Percentiles rank a stretch among this genome's conserved stretches.
These are phyloP conservation scores for Tetracentron sinense DNA, from an alignment of 164 flowering plant genomes.

Conservation along the genomic window DNA sequence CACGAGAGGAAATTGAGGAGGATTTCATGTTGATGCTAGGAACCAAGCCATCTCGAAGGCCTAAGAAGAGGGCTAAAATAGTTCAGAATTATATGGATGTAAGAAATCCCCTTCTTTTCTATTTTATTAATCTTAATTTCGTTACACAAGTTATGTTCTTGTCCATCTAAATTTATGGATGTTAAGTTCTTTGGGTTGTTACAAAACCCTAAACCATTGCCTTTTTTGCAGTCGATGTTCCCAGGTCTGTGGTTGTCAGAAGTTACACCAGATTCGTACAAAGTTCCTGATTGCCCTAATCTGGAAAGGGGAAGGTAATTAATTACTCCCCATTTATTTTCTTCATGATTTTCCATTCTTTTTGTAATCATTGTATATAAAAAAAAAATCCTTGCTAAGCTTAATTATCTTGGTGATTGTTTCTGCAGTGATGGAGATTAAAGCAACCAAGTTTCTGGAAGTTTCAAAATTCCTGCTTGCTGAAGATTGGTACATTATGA, in stretches of 20 bases:
- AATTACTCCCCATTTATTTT: neutral
- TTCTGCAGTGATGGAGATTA: conserved; percentile 27
- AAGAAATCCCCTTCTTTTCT: conserved; percentile 18
- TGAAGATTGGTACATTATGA: neutral
- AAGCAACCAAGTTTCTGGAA: conserved; percentile 3
- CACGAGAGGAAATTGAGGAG: conserved; percentile 63
- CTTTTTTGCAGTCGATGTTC: conserved; percentile 34
- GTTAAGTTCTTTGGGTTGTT: no score
- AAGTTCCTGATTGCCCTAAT: conserved; percentile 33
- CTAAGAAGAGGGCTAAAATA: conserved; percentile 54
- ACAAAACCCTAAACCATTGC: neutral
- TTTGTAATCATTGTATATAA: neutral
- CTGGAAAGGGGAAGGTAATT: neutral
- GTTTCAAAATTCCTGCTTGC: neutral
- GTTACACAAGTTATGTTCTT: neutral
- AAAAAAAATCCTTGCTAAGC: neutral
- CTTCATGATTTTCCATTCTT: neutral
- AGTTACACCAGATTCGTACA: conserved; percentile 42
- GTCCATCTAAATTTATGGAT: no score
- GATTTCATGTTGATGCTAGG: conserved; percentile 58
- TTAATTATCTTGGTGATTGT: neutral
- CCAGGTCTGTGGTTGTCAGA: conserved; percentile 64
- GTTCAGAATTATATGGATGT: conserved; percentile 68
- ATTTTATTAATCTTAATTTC: neutral
- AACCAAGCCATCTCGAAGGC: conserved; percentile 58